Base-by-base conservation (phyloP, 2,329 filamentous ascomycete species). In the Aspergillus latus region DNA sequence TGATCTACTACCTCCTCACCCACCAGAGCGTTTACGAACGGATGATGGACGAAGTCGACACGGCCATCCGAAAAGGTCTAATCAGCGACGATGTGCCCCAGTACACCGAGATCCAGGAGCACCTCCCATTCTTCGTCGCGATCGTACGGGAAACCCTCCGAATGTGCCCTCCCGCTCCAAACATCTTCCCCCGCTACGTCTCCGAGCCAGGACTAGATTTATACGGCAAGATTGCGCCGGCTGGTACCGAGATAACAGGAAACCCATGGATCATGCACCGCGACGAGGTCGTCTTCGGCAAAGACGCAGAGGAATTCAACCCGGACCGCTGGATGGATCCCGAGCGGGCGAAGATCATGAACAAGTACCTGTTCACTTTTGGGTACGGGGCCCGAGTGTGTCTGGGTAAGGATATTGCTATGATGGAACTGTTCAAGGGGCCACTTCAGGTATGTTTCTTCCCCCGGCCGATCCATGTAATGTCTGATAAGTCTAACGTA, bases 401-500 rank as follows among this genome's bases (percentile, higher is more conserved):
- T 54, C 61, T 82, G 43, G 80, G 81, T 0, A 76, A 74, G 56
- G 74, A 80, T 43, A 78, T 83, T 56, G 80, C 79, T 1, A 72
- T 78, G 63, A 80, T 82, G 78, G 80, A 83, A 68, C 61, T 82
- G 50, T 81, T 74, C 64, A 82, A 83, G 70, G 68, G 65, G 5
- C 69, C 69, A 8, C 53, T 72, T 40, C 68, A 69, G 67, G 69
- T 70, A 58, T 57, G 59, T 49, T 21, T 21, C 28, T 7, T 2
- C 16, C 51, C 30, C 5, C 5, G 16, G 21, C 2, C 3, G 21
- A 21, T 21, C 21, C 21, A 21, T 21, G 21, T n/a, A 9, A 50
- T 21, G 4, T 2, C 32, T 26, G 11, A 9, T 44, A 13, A 26
- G 30, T 39, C 55, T 56, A 40, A 52, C 39, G 2, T 34, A 16